phyloP scores from a whole-genome alignment of 306 rosid genomes.

The Prunus mira region DNA sequence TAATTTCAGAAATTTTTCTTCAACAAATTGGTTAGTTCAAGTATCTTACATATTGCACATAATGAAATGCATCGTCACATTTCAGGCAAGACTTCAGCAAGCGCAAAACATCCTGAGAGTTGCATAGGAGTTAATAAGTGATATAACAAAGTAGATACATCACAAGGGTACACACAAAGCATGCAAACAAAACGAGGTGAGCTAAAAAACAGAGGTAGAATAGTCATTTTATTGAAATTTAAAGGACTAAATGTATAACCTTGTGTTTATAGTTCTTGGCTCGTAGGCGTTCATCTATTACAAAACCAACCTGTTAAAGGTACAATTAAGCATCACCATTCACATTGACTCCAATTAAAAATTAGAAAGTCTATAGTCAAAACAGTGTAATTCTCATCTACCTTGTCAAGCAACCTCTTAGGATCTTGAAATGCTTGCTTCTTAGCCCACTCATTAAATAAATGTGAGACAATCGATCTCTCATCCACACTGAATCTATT shows the following conservation, averaged over 20 bases:
- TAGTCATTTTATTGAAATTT: neutral
- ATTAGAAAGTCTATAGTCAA: neutral
- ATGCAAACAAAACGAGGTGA: neutral
- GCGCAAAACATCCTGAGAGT: slow-evolving; percentile 64
- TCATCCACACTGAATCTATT: slow-evolving; percentile 72
- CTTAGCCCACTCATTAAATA: slow-evolving; percentile 94
- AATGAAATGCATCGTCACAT: slow-evolving; percentile 68
- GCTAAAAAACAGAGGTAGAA: neutral
- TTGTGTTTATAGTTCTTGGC: slow-evolving; percentile 70
- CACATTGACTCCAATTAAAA: neutral
- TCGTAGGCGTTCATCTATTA: slow-evolving; percentile 87
- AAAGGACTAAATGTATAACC: slow-evolving; percentile 37
- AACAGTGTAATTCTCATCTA: slow-evolving; percentile 9
- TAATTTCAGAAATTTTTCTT: neutral
- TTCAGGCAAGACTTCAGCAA: slow-evolving; percentile 55
- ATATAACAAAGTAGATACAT: slow-evolving; percentile 2
- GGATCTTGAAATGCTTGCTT: slow-evolving; percentile 95
- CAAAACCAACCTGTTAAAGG: slow-evolving; percentile 68
- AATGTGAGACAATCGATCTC: slow-evolving; percentile 70
- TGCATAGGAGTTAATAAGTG: neutral
- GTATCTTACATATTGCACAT: slow-evolving; percentile 70
- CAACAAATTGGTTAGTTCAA: slow-evolving; percentile 9
- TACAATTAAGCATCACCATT: neutral
- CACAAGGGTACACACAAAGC: neutral
- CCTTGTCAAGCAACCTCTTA: slow-evolving; percentile 92